Percentiles rank a stretch among this genome's conserved stretches.
Conservation (phyloP, 371 early-diverging fungal genomes). For the Nematocida sp. region DNA sequence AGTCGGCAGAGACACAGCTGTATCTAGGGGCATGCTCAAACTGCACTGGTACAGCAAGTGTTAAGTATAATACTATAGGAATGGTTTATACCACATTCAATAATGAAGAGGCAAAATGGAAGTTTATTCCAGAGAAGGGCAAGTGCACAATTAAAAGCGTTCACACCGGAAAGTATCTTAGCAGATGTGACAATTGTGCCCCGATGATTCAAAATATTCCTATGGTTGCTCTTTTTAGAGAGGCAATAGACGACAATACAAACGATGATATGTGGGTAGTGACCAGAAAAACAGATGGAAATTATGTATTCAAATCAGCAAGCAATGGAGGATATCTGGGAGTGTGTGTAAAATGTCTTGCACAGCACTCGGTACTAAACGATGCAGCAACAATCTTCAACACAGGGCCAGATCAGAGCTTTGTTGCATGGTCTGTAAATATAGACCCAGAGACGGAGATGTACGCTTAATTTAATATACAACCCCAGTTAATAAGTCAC, state of each 20-base stretch:
- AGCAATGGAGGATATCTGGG: constrained; percentile 16
- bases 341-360: constrained; percentile 35
- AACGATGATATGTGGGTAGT: constrained; percentile 47
- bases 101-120: constrained; percentile 37
- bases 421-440: constrained; percentile 14
- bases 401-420: background rate
- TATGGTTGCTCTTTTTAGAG: constrained; percentile 17
- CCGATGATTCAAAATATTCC: background rate
- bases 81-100: constrained; percentile 51
- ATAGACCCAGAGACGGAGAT: constrained; percentile 8
- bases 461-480: background rate
- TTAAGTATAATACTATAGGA: constrained; percentile 25
- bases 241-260: constrained; percentile 24
- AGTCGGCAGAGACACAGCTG: constrained; percentile 16
- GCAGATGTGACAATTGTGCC: constrained; percentile 35
- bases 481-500: background rate
- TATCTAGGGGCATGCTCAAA: constrained; percentile 26
- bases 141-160: constrained; percentile 50
- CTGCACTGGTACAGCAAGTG: background rate
- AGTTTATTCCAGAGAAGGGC: background rate
- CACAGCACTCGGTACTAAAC: background rate
- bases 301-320: constrained; percentile 27
- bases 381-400: constrained; percentile 14
- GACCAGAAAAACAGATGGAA: constrained; percentile 11
- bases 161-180: constrained; percentile 20